These are phyloP conservation scores for Cladorrhinum samala DNA, from an alignment of 495 filamentous ascomycete species.

Conservation along the genomic window DNA sequence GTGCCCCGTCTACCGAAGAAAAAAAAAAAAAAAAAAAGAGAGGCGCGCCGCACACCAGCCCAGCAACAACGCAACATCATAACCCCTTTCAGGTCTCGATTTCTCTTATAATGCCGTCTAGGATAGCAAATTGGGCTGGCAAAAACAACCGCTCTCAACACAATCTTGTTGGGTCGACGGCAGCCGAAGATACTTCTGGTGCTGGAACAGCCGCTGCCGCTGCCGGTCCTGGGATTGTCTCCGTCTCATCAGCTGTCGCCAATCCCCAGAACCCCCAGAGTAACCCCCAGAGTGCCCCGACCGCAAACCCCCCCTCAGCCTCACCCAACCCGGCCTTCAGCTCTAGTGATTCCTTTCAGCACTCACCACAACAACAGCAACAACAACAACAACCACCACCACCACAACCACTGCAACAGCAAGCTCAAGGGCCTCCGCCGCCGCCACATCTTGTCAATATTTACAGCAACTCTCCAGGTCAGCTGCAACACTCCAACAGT, in stretches of 20 bases:
- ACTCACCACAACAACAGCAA: slow-evolving; percentile 14
- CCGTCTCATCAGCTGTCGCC: slow-evolving; percentile 23
- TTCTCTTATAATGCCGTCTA: slow-evolving; percentile 32
- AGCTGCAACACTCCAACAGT: slow-evolving; percentile 33
- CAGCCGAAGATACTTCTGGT: slow-evolving; percentile 22
- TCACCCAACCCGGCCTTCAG: slow-evolving; percentile 37
- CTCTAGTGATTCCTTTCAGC: slow-evolving; percentile 45
- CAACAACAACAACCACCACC: slow-evolving; percentile 9
- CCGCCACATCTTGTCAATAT: slow-evolving; percentile 28
- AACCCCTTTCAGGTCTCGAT: neutral
- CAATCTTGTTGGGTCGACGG: slow-evolving; percentile 38
- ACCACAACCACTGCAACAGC: slow-evolving; percentile 7
- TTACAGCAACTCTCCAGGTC: slow-evolving; percentile 24
- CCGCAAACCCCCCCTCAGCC: slow-evolving; percentile 40
- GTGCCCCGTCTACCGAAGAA: no score
- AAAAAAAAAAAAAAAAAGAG: no score
- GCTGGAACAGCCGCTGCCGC: slow-evolving; percentile 20
- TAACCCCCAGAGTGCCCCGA: slow-evolving; percentile 20
- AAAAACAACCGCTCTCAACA: slow-evolving; percentile 47
- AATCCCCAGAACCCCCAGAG: slow-evolving; percentile 21
- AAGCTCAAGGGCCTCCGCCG: slow-evolving; percentile 16
- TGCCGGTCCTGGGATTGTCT: slow-evolving; percentile 10
- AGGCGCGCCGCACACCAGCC: no score
- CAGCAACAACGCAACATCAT: neutral
- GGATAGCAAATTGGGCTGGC: slow-evolving; percentile 36